Evolutionary conservation across 768 basidiomycete species (phyloP).

Genomic region (Suillus ampliporus): DNA sequence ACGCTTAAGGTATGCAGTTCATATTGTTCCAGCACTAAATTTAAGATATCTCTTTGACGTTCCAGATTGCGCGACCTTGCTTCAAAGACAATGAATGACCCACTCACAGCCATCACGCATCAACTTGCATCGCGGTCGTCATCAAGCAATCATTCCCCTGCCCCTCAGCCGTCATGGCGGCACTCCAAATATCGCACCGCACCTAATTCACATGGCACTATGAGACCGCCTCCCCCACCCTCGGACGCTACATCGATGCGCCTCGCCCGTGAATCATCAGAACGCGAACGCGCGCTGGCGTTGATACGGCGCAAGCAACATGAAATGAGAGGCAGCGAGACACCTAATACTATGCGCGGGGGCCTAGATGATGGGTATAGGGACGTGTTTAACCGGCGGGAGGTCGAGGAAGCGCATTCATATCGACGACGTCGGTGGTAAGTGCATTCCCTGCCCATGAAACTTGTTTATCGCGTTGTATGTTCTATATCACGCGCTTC

Average conservation of each 20-base stretch:
- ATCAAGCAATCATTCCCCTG: constrained; percentile 27
- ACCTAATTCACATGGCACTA: constrained; percentile 15
- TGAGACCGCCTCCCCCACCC: constrained; percentile 10
- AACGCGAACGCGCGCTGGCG: constrained; percentile 75
- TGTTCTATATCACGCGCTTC: neutral
- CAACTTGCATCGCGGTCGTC: constrained; percentile 56
- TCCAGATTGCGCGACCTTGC: constrained; percentile 65
- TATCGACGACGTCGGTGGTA: constrained; percentile 48
- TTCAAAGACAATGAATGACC: constrained; percentile 69
- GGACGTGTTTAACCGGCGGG: constrained; percentile 71
- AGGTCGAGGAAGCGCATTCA: constrained; percentile 72
- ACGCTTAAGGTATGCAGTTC: constrained; percentile 37
- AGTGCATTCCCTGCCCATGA: neutral
- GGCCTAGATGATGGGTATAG: constrained; percentile 56
- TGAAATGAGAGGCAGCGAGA: constrained; percentile 67
- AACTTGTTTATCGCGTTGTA: neutral
- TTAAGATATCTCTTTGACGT: neutral
- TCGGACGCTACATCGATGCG: constrained; percentile 56
- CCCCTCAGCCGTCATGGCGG: constrained; percentile 23
- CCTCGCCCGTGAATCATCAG: constrained; percentile 72
- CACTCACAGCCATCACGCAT: constrained; percentile 74
- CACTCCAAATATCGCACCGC: constrained; percentile 23
- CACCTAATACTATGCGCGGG: constrained; percentile 71
- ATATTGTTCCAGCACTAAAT: neutral
- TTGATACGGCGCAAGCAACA: constrained; percentile 71